These are phyloP conservation scores for Opeltia flavorubescens DNA, from an alignment of 495 filamentous ascomycete genomes.

Conservation along the genomic window DNA sequence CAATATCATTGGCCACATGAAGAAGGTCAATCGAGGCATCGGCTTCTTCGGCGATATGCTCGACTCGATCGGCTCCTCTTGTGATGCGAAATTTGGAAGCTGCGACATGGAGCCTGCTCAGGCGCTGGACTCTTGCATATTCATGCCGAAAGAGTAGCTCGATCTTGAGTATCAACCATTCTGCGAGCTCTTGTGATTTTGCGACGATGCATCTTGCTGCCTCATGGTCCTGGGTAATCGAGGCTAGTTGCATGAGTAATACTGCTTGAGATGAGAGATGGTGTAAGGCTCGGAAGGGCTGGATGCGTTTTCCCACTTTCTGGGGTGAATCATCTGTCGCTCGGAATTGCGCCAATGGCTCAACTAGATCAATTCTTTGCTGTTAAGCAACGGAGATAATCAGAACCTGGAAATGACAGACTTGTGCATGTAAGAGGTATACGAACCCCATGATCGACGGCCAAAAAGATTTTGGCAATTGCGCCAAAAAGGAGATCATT, in stretches of 20 bases:
- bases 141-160: background rate
- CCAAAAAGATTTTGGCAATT: background rate
- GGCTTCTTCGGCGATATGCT: background rate
- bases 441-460: background rate
- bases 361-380: background rate
- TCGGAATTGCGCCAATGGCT: background rate
- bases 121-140: background rate
- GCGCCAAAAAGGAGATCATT: background rate
- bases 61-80: background rate
- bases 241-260: background rate
- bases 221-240: background rate
- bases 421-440: background rate
- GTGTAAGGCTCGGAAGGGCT: background rate
- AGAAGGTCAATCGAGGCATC: background rate
- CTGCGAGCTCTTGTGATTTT: background rate
- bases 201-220: background rate
- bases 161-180: background rate
- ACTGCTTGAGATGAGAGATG: background rate
- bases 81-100: background rate
- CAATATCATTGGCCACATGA: background rate
- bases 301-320: background rate
- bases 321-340: background rate
- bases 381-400: background rate
- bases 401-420: background rate
- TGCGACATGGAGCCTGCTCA: background rate